Percentiles rank a stretch among this genome's conserved stretches.
These are phyloP conservation scores for Rhodocollybia butyracea DNA, from an alignment of 768 basidiomycete species.

Conservation along the genomic window DNA sequence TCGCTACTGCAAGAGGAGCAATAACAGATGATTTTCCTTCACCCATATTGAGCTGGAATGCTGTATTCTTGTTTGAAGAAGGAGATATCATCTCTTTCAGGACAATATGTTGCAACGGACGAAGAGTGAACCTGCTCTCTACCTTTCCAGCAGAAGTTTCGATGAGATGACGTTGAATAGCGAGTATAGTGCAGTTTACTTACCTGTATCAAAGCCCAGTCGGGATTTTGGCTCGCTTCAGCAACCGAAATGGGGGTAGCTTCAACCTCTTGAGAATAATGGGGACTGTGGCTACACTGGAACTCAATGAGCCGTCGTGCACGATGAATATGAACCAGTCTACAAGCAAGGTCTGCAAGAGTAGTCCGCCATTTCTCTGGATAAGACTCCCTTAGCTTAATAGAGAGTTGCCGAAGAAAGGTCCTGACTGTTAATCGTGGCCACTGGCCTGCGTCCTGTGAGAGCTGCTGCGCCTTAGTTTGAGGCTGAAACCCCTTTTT, in stretches of 20 bases:
- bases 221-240: constrained; percentile 19
- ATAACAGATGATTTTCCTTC: constrained; percentile 56
- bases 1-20: constrained; percentile 38
- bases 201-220: constrained; percentile 47
- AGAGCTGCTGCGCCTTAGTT: constrained; percentile 14
- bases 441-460: constrained; percentile 29
- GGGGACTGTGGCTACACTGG: neutral
- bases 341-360: constrained; percentile 25
- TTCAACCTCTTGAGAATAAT: neutral
- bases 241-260: constrained; percentile 6
- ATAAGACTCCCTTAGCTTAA: constrained; percentile 14
- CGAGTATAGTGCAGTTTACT: too few relatives aligned
- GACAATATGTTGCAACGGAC: constrained; percentile 38
- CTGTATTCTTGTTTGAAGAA: constrained; percentile 27
- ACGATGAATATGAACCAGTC: constrained; percentile 31
- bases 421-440: constrained; percentile 29
- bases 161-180: too few relatives aligned
- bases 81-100: constrained; percentile 48
- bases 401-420: constrained; percentile 29
- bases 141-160: too few relatives aligned
- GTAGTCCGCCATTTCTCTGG: constrained; percentile 25
- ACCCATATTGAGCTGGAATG: constrained; percentile 56
- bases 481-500: constrained; percentile 7
- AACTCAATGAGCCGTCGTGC: constrained; percentile 31
- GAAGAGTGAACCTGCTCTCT: constrained; percentile 39